A percentile compares a stretch with the other conserved stretches of the same genome.
These are phyloP conservation scores for Schizosaccharomyces osmophilus DNA, from an alignment of 805 yeast species.

Conservation along the genomic window DNA sequence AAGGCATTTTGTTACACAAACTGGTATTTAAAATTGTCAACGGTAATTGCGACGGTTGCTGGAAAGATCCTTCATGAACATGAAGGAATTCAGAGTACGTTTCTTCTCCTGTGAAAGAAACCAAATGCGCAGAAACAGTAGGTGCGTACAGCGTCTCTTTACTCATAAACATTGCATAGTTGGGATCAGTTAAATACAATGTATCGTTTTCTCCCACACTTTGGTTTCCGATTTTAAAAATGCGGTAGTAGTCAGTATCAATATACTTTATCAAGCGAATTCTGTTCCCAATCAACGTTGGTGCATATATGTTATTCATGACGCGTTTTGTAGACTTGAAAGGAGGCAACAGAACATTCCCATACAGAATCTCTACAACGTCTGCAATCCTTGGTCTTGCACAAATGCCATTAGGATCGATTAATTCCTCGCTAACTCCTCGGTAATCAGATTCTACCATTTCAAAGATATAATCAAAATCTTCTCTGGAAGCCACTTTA, in stretches of 20 bases:
- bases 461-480: not conserved
- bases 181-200: not conserved
- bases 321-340: not conserved
- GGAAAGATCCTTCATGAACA: not conserved
- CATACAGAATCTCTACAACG: not conserved
- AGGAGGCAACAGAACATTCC: not conserved
- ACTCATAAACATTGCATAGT: not conserved
- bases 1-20: not conserved
- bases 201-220: not conserved
- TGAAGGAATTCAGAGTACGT: not conserved
- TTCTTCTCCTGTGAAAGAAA: not conserved
- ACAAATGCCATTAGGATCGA: not conserved
- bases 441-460: not conserved
- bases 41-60: not conserved
- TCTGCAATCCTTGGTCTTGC: not conserved
- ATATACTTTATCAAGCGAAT: not conserved
- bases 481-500: not conserved
- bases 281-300: not conserved
- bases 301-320: not conserved
- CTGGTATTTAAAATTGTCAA: not conserved
- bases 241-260: not conserved
- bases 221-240: not conserved
- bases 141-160: not conserved
- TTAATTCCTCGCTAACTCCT: not conserved
- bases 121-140: not conserved